Base-by-base conservation (phyloP, 1,284 basidiomycete species). In the Rhodotorula sp. region DNA sequence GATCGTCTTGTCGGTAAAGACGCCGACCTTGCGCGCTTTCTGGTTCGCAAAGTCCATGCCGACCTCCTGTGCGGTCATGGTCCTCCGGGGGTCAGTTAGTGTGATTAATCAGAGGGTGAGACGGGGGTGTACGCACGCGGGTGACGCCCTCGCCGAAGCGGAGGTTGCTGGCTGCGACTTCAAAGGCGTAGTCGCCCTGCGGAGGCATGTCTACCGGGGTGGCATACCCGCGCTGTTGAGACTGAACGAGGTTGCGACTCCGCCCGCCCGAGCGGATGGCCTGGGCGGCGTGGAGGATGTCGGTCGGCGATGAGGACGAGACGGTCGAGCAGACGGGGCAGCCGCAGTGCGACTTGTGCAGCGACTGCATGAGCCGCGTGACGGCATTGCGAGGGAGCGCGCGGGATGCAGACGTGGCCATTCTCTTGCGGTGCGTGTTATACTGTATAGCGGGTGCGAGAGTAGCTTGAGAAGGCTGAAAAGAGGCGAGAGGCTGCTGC, bases 131-230 rank as follows among this genome's bases (percentile, higher is more conserved):
- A 56, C 69, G 57, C 20, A 75, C 70, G 44, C 85, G 84, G 7
- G 93, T 95, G 57, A 93, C 92, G 53, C 91, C 91, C 72, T 91
- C 89, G 4, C 92, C 92, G 79, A 94, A 95, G 64, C 93, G 85
- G 45, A 73, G 48, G 69, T 72, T 70, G 53, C 58, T 60, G 45
- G 95, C 94, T 18, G 94, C 91, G 69, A 97, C 92, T 86, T 98
- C 95, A 78, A 97, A 98, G 0, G 95, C 95, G 80, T 97, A 98
- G 82, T 98, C 95, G 79, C 90, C 93, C 81, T 93, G 85, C 1
- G 81, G 80, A 6, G 88, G 33, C 18, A 49, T 10, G 12, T 75
- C 72, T 20, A 92, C 88, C 37, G 94, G 94, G 1, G 91, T 91
- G n/a, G 93, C 94, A 66, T 80, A 82, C 12, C 75, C 73, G 18